A percentile compares a stretch with the other conserved stretches of the same genome.
phyloP scores from a whole-genome alignment of 208 protist species.

The Plasmodiophora brassicae region DNA sequence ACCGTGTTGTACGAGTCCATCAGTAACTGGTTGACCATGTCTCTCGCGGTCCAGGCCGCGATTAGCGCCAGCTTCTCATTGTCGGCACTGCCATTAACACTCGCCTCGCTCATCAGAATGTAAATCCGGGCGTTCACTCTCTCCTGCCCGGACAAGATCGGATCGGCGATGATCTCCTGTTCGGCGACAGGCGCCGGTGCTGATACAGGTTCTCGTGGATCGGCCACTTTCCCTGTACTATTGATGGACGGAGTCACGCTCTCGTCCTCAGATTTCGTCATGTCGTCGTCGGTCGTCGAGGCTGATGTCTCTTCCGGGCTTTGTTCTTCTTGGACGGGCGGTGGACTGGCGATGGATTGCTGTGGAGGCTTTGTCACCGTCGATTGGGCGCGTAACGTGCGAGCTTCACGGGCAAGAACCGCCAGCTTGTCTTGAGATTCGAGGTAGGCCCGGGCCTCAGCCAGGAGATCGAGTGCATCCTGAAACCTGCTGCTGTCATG shows the following conservation, averaged over 20 bases:
- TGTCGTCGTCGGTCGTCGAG: too few relatives aligned
- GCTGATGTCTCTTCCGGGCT: too few relatives aligned
- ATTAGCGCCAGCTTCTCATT: background rate
- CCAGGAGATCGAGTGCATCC: background rate
- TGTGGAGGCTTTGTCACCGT: too few relatives aligned
- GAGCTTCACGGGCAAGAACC: too few relatives aligned
- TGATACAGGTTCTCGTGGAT: too few relatives aligned
- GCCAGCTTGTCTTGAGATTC: background rate
- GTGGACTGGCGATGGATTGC: too few relatives aligned
- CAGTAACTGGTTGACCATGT: background rate
- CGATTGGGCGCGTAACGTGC: too few relatives aligned
- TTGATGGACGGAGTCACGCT: too few relatives aligned
- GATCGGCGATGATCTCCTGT: background rate
- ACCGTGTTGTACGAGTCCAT: background rate
- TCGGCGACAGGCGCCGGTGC: too few relatives aligned
- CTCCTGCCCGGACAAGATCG: background rate
- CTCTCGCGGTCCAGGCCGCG: background rate
- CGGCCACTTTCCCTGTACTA: too few relatives aligned
- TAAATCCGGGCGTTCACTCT: background rate
- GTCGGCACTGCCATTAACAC: background rate
- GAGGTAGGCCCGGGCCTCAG: background rate
- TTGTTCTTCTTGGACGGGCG: too few relatives aligned
- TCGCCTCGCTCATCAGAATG: background rate
- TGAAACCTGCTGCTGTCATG: background rate
- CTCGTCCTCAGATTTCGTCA: too few relatives aligned